These are phyloP conservation scores for Nakaseomyces kungkrabaensis DNA, from an alignment of 1,139 yeast species.

Conservation along the genomic window DNA sequence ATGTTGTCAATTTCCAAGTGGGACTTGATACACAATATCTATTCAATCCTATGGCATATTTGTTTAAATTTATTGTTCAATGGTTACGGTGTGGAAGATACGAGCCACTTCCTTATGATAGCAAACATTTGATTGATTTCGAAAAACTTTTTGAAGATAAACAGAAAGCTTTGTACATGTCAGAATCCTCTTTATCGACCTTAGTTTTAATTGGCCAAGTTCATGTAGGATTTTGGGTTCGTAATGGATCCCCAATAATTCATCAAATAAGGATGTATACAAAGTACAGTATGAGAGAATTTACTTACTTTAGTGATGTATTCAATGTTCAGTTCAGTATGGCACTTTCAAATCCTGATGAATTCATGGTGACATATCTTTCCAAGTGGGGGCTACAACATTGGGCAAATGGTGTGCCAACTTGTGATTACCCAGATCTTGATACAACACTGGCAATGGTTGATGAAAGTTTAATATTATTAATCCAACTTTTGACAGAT, in stretches of 20 bases:
- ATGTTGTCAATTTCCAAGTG: slow-evolving; percentile 23
- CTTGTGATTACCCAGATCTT: slow-evolving; percentile 34
- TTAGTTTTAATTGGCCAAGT: slow-evolving; percentile 68
- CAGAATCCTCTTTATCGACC: slow-evolving; percentile 69
- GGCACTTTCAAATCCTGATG: slow-evolving; percentile 47
- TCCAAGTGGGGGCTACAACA: slow-evolving; percentile 55
- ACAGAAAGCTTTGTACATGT: slow-evolving; percentile 16
- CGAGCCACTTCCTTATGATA: slow-evolving; percentile 14
- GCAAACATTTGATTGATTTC: slow-evolving; percentile 10
- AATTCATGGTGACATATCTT: slow-evolving; percentile 49
- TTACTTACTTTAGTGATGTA: slow-evolving; percentile 69
- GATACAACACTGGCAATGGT: slow-evolving; percentile 48
- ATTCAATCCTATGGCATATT: slow-evolving; percentile 27
- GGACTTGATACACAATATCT: slow-evolving; percentile 26
- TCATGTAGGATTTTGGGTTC: slow-evolving; percentile 76
- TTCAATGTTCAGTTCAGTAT: slow-evolving; percentile 61
- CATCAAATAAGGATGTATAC: slow-evolving; percentile 75
- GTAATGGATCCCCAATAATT: slow-evolving; percentile 73
- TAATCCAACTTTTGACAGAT: slow-evolving; percentile 64
- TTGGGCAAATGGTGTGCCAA: slow-evolving; percentile 40
- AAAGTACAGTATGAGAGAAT: slow-evolving; percentile 73
- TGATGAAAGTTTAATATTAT: slow-evolving; percentile 67
- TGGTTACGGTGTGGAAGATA: slow-evolving; percentile 30
- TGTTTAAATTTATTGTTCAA: slow-evolving; percentile 25
- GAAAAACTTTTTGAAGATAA: slow-evolving; percentile 14